These are phyloP conservation scores for Hemerocallis citrina DNA, from an alignment of 106 monocot species.

Conservation along the genomic window DNA sequence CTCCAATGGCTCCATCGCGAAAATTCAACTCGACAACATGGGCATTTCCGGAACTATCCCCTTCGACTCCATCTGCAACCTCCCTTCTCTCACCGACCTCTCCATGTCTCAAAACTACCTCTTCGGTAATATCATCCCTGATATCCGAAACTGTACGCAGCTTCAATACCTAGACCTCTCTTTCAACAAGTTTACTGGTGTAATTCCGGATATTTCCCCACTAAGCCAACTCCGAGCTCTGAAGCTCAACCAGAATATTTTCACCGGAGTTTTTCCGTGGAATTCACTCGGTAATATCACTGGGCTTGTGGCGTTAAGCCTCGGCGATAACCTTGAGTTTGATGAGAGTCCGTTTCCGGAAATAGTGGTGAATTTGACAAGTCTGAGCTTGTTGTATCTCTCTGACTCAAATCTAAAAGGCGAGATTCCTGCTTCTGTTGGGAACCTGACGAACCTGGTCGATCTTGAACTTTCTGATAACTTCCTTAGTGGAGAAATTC, in stretches of 20 bases:
- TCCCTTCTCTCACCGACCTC: slow-evolving; percentile 8
- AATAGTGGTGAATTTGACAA: background rate
- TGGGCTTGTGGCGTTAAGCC: background rate
- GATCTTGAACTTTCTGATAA: slow-evolving; percentile 11
- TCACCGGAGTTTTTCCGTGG: slow-evolving; percentile 6
- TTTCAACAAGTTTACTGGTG: slow-evolving; percentile 36
- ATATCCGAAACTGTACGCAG: slow-evolving; percentile 26
- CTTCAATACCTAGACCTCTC: slow-evolving; percentile 56
- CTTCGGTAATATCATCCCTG: slow-evolving; percentile 23
- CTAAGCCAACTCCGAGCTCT: slow-evolving; percentile 27
- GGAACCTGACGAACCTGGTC: slow-evolving; percentile 1
- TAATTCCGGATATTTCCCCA: slow-evolving; percentile 51
- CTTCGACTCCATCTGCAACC: slow-evolving; percentile 24
- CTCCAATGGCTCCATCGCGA: slow-evolving; percentile 16
- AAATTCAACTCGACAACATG: slow-evolving; percentile 27
- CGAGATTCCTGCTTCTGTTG: background rate
- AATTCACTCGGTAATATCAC: background rate
- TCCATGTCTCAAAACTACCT: slow-evolving; percentile 33
- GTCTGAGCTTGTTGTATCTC: slow-evolving; percentile 2
- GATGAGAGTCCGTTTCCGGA: slow-evolving; percentile 1
- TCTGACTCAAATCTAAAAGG: slow-evolving; percentile 9
- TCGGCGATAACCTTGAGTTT: slow-evolving; percentile 9
- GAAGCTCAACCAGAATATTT: background rate
- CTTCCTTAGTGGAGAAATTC: slow-evolving; percentile 4
- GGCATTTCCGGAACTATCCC: slow-evolving; percentile 20